Evolutionary conservation across 2,329 filamentous ascomycete species (phyloP).

Genomic region (Lachnellula willkommii): DNA sequence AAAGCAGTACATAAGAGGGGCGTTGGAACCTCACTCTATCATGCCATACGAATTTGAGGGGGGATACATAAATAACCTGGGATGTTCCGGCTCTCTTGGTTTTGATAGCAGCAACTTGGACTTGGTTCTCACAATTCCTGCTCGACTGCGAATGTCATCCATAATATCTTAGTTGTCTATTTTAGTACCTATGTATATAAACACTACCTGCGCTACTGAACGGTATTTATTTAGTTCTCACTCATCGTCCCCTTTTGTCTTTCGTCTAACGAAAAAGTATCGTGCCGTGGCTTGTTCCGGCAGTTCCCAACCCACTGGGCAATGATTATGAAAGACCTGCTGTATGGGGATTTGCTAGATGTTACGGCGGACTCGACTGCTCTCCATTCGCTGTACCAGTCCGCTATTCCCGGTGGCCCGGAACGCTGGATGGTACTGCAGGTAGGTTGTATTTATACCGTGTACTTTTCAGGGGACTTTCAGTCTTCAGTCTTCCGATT

Average conservation of each 20-base stretch:
- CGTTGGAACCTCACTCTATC: background rate
- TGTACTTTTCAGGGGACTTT: background rate
- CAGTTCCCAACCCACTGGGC: background rate
- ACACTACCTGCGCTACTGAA: background rate
- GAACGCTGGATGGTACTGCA: background rate
- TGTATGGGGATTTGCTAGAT: background rate
- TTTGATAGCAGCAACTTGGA: no score
- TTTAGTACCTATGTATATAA: no score
- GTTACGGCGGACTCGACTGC: background rate
- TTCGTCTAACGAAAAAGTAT: background rate
- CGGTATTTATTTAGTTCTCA: background rate
- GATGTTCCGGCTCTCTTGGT: no score
- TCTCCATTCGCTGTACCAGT: no score
- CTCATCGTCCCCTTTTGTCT: no score
- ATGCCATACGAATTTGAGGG: background rate
- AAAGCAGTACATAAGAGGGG: no score
- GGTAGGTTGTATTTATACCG: no score
- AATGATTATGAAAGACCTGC: no score
- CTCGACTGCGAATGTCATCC: no score
- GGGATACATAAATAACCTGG: no score
- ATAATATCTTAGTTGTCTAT: no score
- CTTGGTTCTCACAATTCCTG: no score
- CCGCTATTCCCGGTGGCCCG: background rate
- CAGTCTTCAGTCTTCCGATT: background rate
- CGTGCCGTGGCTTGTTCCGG: background rate